phyloP scores from a whole-genome alignment of 148 eudicot species.

The Nyssa sinensis region DNA sequence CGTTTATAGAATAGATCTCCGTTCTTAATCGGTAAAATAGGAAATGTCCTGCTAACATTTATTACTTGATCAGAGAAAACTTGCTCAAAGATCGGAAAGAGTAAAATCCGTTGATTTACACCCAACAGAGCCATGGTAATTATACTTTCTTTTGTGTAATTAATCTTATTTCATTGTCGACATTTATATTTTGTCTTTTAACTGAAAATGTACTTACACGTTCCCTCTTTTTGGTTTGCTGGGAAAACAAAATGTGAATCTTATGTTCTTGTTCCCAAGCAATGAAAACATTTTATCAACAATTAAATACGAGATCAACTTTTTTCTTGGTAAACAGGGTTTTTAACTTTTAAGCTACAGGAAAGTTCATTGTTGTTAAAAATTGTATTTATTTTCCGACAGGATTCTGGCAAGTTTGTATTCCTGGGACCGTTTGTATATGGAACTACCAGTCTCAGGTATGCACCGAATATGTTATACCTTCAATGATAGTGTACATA shows the following conservation, averaged over 20 bases:
- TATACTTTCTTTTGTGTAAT: background rate
- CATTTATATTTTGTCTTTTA: background rate
- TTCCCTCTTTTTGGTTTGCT: background rate
- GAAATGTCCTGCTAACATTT: background rate
- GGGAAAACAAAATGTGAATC: background rate
- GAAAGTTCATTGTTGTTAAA: background rate
- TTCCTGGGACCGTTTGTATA: conserved; percentile 68
- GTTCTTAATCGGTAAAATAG: background rate
- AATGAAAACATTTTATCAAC: background rate
- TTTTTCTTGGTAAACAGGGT: background rate
- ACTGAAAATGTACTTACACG: background rate
- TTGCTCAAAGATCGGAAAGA: conserved; percentile 73
- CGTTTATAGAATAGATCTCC: background rate
- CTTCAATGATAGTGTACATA: no score
- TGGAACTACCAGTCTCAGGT: conserved; percentile 85
- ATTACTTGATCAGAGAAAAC: conserved; percentile 55
- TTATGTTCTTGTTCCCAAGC: background rate
- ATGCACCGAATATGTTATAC: conserved; percentile 13
- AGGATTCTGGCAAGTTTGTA: conserved; percentile 81
- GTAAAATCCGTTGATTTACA: conserved; percentile 86
- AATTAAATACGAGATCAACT: background rate
- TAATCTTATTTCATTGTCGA: background rate
- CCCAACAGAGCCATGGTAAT: conserved; percentile 80
- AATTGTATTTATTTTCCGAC: conserved; percentile 2
- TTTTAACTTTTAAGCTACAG: background rate